A percentile compares a stretch with the other conserved stretches of the same genome.
Evolutionary conservation across 1,139 yeast species (phyloP).

Genomic region (Geotrichum reessii): DNA sequence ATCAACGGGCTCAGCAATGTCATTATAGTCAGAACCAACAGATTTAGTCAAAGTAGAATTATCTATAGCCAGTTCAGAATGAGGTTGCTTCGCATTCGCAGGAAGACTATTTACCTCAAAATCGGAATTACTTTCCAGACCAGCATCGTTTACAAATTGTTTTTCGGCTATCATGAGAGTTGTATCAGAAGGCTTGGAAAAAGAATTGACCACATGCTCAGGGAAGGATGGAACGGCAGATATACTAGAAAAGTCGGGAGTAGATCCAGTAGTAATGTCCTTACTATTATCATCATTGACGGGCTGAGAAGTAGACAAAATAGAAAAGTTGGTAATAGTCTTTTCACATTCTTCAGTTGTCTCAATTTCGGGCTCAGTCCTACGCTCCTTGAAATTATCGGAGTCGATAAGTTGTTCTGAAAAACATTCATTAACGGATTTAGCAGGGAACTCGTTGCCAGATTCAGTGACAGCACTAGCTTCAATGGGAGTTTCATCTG

Average conservation of each 20-base stretch:
- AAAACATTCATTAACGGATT: background rate
- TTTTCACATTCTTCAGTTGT: background rate
- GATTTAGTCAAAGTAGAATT: background rate
- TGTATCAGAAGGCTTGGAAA: background rate
- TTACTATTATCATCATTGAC: background rate
- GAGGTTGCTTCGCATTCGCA: background rate
- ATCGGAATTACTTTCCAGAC: no score
- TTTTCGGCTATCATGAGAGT: background rate
- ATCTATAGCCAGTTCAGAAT: background rate
- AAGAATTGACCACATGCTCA: background rate
- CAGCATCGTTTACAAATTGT: no score
- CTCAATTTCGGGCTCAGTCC: background rate
- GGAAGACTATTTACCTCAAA: no score
- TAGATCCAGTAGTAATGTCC: background rate
- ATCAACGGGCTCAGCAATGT: background rate
- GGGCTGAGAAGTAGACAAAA: background rate
- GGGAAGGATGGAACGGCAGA: background rate
- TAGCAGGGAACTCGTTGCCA: background rate
- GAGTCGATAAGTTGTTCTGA: background rate
- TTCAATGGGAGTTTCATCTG: background rate
- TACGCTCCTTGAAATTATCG: background rate
- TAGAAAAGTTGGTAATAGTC: background rate
- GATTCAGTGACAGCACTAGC: background rate
- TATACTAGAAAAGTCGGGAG: background rate
- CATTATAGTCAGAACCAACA: background rate